phyloP scores from a whole-genome alignment of 1,284 basidiomycete genomes.

The Tilletia setariae region DNA sequence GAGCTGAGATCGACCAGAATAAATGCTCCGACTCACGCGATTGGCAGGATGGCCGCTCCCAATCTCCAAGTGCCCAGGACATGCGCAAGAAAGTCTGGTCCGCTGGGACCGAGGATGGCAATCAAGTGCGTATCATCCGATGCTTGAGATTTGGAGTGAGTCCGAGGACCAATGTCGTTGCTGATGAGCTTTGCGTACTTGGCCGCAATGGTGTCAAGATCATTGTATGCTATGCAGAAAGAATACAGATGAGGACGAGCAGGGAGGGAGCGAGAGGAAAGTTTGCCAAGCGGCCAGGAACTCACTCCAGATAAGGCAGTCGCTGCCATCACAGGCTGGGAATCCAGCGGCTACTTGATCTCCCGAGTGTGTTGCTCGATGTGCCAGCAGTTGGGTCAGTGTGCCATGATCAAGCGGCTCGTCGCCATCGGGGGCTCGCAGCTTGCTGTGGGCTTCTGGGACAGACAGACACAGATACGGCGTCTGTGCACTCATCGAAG shows the following conservation, averaged over 20 bases:
- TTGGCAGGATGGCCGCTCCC: conserved; percentile 55
- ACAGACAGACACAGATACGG: conserved; percentile 3
- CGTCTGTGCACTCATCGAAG: too few relatives aligned
- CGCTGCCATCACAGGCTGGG: conserved; percentile 42
- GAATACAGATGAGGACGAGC: conserved; percentile 18
- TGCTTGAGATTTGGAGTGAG: too few relatives aligned
- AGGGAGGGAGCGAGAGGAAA: too few relatives aligned
- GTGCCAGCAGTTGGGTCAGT: conserved; percentile 53
- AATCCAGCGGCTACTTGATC: conserved; percentile 55
- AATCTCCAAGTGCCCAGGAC: conserved; percentile 55
- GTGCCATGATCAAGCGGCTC: conserved; percentile 51
- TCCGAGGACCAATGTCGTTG: too few relatives aligned
- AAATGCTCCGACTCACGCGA: conserved; percentile 47
- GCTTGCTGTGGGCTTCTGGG: not conserved
- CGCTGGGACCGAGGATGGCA: conserved; percentile 55
- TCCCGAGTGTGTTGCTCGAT: conserved; percentile 46
- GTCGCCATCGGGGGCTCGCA: not conserved
- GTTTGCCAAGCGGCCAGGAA: too few relatives aligned
- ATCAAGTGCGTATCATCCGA: too few relatives aligned
- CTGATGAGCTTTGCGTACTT: too few relatives aligned
- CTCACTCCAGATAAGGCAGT: not conserved
- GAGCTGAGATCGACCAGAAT: not conserved
- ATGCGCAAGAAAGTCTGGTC: conserved; percentile 54
- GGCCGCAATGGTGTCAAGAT: not conserved
- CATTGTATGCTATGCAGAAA: not conserved